Base-by-base conservation (phyloP, 768 basidiomycete species). In the Tulasnella sp. region DNA sequence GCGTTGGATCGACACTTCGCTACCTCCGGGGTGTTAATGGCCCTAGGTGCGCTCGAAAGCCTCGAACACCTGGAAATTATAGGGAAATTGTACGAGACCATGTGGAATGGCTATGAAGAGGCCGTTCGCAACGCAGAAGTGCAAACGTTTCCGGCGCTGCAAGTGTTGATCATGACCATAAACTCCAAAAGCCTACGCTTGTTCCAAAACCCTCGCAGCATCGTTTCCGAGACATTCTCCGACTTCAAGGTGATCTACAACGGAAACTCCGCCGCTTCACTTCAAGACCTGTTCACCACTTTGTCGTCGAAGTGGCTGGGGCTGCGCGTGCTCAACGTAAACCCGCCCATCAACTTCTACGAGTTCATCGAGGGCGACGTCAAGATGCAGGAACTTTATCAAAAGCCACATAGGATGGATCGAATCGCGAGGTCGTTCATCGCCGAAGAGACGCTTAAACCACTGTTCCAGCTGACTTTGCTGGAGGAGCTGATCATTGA, bases 401-500 rank as follows among this genome's bases (percentile, higher is more conserved):
- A 73, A 42, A 73, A 73, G 34, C 72, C 72, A 14, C 37, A 73
- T 14, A 69, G 72, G 16, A 36, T 68, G 6, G n/a, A 22, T 2
- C 69, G 72, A 22, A 66, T 73, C 72, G 29, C n/a, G 14, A 69
- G 41, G 6, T 47, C 65, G 22, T 52, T 44, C n/a, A 35, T 73
- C 7, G 37, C 64, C 1, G 34, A 9, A 34, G 65, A 67, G 12
- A 69, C 40, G 26, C 34, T 73, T 36, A 32, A 68, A 47, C 72
- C 72, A 9, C 41, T 73, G 4, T 26, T 73, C 22, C 22, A 44
- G 22, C 66, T 67, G 26, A 36, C 29, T 16, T 19, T 26, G 19
- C 34, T 73, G 22, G 65, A 68, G 44, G 72, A 67, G 42, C 52
- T 73, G 14, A 26, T 68, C 22, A 19, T 73, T n/a, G 72, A 67